These are phyloP conservation scores for Cryptosporidium felis DNA, from an alignment of 169 alveolate species.

Conservation along the genomic window DNA sequence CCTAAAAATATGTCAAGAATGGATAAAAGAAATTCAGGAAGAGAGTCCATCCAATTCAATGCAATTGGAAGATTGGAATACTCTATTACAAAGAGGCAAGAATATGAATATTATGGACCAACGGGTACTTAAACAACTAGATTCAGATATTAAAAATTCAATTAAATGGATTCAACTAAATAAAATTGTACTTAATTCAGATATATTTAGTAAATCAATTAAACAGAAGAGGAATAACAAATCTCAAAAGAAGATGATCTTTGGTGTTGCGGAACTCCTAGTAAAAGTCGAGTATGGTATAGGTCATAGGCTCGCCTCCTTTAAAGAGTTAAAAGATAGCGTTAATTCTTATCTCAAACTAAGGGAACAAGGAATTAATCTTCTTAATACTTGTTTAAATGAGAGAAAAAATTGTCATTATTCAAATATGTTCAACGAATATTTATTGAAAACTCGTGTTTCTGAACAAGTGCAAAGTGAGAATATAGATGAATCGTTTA, in stretches of 20 bases:
- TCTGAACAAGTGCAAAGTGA: too few relatives aligned
- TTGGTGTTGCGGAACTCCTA: constrained; percentile 2
- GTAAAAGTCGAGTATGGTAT: constrained; percentile 25
- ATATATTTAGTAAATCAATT: background rate
- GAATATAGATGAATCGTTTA: background rate
- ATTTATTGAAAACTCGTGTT: too few relatives aligned
- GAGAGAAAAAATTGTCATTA: background rate
- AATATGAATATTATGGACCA: constrained; percentile 20
- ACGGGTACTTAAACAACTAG: background rate
- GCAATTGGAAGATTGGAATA: constrained; percentile 31
- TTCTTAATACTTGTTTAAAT: background rate
- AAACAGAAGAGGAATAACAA: background rate
- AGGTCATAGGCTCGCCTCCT: constrained; percentile 9
- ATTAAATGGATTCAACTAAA: constrained; percentile 36
- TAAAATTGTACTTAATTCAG: background rate
- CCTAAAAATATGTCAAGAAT: background rate
- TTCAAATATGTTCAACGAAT: constrained; percentile 4
- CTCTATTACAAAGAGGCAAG: constrained; percentile 28
- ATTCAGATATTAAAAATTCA: background rate
- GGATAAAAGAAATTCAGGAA: background rate
- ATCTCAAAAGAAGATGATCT: background rate
- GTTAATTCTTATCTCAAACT: constrained; percentile 10
- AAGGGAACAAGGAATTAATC: constrained; percentile 12
- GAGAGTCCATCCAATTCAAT: background rate
- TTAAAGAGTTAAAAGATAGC: constrained; percentile 6